These are phyloP conservation scores for Closterium sp. DNA, from an alignment of 139 green algal genomes.

Conservation along the genomic window DNA sequence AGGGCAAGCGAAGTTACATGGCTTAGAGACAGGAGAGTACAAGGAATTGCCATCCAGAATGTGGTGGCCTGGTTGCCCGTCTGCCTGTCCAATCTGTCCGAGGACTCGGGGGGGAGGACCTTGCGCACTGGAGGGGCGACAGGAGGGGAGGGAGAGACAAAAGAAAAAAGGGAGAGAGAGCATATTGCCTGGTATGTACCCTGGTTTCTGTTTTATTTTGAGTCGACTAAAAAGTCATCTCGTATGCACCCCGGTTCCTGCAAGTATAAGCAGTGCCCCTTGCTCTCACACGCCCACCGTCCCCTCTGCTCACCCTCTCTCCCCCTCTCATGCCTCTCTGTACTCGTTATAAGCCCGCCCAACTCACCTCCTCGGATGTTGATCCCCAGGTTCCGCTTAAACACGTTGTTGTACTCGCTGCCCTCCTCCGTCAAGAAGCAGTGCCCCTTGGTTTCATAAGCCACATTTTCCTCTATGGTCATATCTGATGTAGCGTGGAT, in stretches of 20 bases:
- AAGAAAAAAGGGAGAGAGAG: too few species aligned
- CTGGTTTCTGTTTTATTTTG: too few species aligned
- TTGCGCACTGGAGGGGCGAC: not conserved
- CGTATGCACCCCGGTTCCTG: too few species aligned
- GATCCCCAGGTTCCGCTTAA: slow-evolving; percentile 66
- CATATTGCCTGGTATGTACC: too few species aligned
- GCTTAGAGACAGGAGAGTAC: too few species aligned
- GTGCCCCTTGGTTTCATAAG: slow-evolving; percentile 70
- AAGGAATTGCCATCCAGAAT: not conserved
- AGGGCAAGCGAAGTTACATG: too few species aligned
- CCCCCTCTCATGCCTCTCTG: too few species aligned
- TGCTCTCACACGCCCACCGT: not conserved
- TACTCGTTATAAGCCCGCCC: not conserved
- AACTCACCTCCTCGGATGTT: slow-evolving; percentile 48
- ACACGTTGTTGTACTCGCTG: slow-evolving; percentile 57
- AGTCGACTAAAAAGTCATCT: too few species aligned
- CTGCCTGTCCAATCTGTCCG: not conserved
- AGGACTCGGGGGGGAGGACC: not conserved
- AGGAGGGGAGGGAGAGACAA: too few species aligned
- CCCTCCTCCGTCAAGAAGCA: slow-evolving; percentile 65
- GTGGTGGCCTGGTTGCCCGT: not conserved
- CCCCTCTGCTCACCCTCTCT: too few species aligned
- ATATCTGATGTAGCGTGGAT: slow-evolving; percentile 48
- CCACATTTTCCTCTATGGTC: slow-evolving; percentile 58
- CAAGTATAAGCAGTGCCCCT: not conserved